These are phyloP conservation scores for Chrysosporium keratinophilum DNA, from an alignment of 2,329 filamentous ascomycete genomes.

Conservation along the genomic window DNA sequence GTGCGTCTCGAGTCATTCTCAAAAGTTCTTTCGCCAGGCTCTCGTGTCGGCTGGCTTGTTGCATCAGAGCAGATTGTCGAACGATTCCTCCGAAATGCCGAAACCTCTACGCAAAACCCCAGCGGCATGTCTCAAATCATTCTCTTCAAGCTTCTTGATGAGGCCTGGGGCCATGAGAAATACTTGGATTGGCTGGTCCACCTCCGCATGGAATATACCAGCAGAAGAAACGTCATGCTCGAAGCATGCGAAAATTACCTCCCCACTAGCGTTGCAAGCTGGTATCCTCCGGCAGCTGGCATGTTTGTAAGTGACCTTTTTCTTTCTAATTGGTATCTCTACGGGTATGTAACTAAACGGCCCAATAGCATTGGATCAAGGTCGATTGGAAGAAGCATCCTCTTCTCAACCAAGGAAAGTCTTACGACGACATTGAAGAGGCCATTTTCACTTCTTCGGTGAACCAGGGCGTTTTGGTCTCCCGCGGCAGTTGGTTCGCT, in stretches of 20 bases:
- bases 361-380: conserved; percentile 38
- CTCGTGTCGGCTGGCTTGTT: conserved; percentile 79
- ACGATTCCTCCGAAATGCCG: conserved; percentile 69
- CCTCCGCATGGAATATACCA: conserved; percentile 69
- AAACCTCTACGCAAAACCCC: conserved; percentile 75
- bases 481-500: conserved; percentile 82
- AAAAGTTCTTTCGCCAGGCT: conserved; percentile 77
- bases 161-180: conserved; percentile 84
- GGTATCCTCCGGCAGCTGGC: conserved; percentile 67
- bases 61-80: conserved; percentile 76
- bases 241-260: conserved; percentile 67
- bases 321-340: background rate
- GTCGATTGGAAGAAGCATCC: conserved; percentile 40
- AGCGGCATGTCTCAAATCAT: conserved; percentile 74
- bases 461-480: conserved; percentile 65
- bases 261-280: conserved; percentile 61
- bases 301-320: conserved; percentile 68
- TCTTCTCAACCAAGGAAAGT: conserved; percentile 28
- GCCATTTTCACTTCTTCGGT: conserved; percentile 73
- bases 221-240: conserved; percentile 64
- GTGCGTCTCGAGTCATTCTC: conserved; percentile 88
- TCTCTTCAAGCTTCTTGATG: conserved; percentile 80
- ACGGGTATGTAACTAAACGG: background rate
- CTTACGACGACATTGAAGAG: conserved; percentile 56
- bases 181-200: conserved; percentile 85